phyloP scores from a whole-genome alignment of 2,329 filamentous ascomycete genomes.

The Pseudogymnoascus sp. region DNA sequence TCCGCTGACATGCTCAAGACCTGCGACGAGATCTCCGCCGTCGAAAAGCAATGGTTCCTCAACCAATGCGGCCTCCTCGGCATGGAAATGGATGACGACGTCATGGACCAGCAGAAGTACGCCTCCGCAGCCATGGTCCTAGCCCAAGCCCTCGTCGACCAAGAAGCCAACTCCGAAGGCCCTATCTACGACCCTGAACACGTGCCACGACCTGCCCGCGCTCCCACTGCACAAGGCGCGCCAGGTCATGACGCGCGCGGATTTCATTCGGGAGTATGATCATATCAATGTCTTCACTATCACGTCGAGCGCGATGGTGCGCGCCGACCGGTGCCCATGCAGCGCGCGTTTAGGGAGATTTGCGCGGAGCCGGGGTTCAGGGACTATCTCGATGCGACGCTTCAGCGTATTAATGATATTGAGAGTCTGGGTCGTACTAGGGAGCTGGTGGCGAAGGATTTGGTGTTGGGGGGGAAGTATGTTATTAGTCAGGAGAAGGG shows the following conservation, averaged over 20 bases:
- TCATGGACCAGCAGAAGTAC: slow-evolving; percentile 97
- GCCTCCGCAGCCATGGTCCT: slow-evolving; percentile 91
- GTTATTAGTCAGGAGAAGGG: slow-evolving; percentile 41
- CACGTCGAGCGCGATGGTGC: slow-evolving; percentile 76
- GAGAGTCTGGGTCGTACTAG: slow-evolving; percentile 90
- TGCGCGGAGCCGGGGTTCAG: slow-evolving; percentile 72
- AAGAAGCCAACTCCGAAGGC: slow-evolving; percentile 24
- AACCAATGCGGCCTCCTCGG: slow-evolving; percentile 76
- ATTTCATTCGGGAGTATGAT: slow-evolving; percentile 91
- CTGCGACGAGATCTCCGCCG: slow-evolving; percentile 65
- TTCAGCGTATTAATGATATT: slow-evolving; percentile 83
- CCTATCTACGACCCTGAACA: slow-evolving; percentile 55
- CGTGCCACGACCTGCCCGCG: slow-evolving; percentile 72
- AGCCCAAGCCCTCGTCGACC: slow-evolving; percentile 82
- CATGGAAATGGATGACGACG: slow-evolving; percentile 83
- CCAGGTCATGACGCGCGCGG: slow-evolving; percentile 89
- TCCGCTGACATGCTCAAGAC: slow-evolving; percentile 70
- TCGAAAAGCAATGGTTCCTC: slow-evolving; percentile 72
- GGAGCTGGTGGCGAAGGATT: slow-evolving; percentile 90
- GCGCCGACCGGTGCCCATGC: slow-evolving; percentile 94
- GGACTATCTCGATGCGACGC: slow-evolving; percentile 71
- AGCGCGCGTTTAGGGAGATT: slow-evolving; percentile 81
- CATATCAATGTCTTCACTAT: slow-evolving; percentile 94
- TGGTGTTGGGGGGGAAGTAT: slow-evolving; percentile 80
- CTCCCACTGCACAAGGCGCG: slow-evolving; percentile 77